A percentile compares a stretch with the other conserved stretches of the same genome.
phyloP scores from a whole-genome alignment of 345 rosid genomes.

The Populus simonii region DNA sequence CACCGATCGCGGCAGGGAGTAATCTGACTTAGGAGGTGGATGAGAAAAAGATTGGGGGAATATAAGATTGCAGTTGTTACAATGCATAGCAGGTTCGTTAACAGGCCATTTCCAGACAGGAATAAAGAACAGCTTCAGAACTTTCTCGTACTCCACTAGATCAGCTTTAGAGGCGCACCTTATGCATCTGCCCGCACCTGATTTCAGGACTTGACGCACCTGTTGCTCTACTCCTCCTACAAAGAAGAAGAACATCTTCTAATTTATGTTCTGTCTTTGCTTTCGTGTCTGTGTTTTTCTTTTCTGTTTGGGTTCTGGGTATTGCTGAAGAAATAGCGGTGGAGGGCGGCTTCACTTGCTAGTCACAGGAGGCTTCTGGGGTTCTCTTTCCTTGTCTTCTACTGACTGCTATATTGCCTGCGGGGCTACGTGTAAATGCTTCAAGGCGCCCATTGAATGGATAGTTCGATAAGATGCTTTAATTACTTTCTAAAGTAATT shows the following conservation, averaged over 20 bases:
- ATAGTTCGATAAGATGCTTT: too few relatives aligned
- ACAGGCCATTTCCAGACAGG: conserved; percentile 91
- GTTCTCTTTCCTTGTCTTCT: too few relatives aligned
- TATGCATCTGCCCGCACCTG: conserved; percentile 65
- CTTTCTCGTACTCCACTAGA: conserved; percentile 82
- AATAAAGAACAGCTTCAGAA: conserved; percentile 74
- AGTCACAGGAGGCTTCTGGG: too few relatives aligned
- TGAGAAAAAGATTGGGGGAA: conserved; percentile 47
- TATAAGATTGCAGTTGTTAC: conserved; percentile 58
- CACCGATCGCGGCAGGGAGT: conserved; percentile 13
- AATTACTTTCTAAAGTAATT: too few relatives aligned
- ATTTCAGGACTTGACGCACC: conserved; percentile 60
- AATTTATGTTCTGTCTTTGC: neutral
- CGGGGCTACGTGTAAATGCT: too few relatives aligned
- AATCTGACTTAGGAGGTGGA: conserved; percentile 13
- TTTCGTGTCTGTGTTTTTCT: neutral
- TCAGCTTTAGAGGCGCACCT: conserved; percentile 71
- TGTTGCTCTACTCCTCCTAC: conserved; percentile 85
- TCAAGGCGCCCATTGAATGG: too few relatives aligned
- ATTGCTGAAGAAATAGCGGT: too few relatives aligned
- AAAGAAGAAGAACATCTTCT: conserved; percentile 79
- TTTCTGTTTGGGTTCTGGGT: too few relatives aligned
- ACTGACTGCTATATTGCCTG: too few relatives aligned
- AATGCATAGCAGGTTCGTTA: conserved; percentile 53
- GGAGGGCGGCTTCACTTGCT: too few relatives aligned